Evolutionary conservation across 2,329 filamentous ascomycete species (phyloP), one percentile per base, ranked within the genome.

Genomic region (Penicillium brevicompactum): DNA sequence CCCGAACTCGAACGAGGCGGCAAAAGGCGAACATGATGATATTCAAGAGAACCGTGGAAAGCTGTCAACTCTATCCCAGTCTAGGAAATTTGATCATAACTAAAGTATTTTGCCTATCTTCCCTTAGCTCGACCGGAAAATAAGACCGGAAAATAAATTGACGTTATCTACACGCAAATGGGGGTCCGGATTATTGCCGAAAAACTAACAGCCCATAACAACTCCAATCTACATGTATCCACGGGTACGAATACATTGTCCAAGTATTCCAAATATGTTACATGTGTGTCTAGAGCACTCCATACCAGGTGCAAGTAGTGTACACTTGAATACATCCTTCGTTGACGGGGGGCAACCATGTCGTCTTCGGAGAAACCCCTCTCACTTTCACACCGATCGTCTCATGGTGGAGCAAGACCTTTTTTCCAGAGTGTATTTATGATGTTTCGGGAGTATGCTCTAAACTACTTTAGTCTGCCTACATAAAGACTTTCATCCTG

Each of bases 351-450:
- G 13, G 2, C n/a, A 7, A 7, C 13, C 32, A 51, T 38, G 45
- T 49, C 37, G 44, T 18, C n/a, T 42, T 53, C 30, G 30, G 51
- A 14, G 11, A 18, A 14, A 31, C 45, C 51, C 31, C 21, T 22
- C 22, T 14, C 34, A 53, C 37, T 49, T 37, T 40, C 11, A 46
- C 24, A n/a, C 21, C 38, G 51, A 53, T 53, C 44, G 44, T 9
- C 38, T 32, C 42, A 49, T 53, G 38, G 52, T 54, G 52, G 52
- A 40, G 41, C 31, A 18, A 49, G 5, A 8, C 43, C 34, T 2
- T 27, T 54, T 53, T 45, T 41, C 8, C 40, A 16, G 21, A 38
- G 21, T 48, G 44, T 53, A 27, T 38, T 41, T 46, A 16, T 31
- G 22, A 27, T 38, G 22, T 49, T 37, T 44, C 22, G 21, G 18